A percentile compares a stretch with the other conserved stretches of the same genome.
These are phyloP conservation scores for Actinomortierella ambigua DNA, from an alignment of 371 early-diverging fungal genomes.

Conservation along the genomic window DNA sequence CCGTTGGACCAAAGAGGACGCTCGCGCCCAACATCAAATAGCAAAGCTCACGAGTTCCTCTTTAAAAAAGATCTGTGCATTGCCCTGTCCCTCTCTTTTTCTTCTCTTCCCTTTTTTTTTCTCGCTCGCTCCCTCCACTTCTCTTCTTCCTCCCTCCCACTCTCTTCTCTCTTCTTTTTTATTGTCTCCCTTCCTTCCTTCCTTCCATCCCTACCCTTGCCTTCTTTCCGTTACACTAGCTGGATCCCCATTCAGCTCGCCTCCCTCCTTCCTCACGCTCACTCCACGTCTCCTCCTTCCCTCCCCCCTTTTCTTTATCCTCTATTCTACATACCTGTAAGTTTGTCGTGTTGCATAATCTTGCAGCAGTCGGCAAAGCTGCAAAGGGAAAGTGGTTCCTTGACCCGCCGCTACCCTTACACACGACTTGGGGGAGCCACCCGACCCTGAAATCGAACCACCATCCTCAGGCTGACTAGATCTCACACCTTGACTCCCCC, in stretches of 20 bases:
- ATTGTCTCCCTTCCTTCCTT: not conserved
- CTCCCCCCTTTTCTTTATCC: not conserved
- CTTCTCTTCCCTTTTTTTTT: not conserved
- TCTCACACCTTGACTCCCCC: not conserved
- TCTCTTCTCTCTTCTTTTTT: not conserved
- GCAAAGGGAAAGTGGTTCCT: no score
- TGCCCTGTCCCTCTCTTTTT: not conserved
- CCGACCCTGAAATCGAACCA: no score
- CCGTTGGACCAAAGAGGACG: no score
- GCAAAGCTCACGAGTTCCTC: no score
- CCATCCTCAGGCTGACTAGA: no score
- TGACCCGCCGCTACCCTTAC: no score
- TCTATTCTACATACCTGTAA: no score
- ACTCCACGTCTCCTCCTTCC: not conserved
- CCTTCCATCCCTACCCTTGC: not conserved
- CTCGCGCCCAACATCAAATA: no score
- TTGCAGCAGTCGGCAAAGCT: no score
- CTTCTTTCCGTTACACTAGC: conserved; percentile 8
- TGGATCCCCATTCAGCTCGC: not conserved
- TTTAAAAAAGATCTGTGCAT: no score
- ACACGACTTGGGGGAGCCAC: no score
- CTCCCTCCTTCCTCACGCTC: not conserved
- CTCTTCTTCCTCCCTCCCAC: not conserved
- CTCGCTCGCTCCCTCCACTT: not conserved
- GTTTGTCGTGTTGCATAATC: no score